Conservation (phyloP, 2,329 filamentous ascomycete genomes). For the Monilinia polystroma region DNA sequence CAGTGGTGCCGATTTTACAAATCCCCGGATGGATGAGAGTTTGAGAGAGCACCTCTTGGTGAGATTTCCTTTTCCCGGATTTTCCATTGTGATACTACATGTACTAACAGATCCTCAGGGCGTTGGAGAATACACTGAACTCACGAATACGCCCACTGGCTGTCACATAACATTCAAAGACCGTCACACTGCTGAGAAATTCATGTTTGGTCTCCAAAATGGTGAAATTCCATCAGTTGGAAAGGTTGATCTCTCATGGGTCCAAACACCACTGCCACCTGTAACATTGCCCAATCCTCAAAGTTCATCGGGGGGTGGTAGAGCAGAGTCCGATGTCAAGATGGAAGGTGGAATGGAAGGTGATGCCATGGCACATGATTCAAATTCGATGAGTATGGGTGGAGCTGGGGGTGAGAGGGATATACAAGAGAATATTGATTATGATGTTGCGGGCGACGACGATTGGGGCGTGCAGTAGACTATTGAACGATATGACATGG, state of each 20-base stretch:
- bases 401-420: conserved; percentile 26
- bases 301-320: conserved; percentile 9
- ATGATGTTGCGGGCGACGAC: conserved; percentile 46
- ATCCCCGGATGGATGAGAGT: conserved; percentile 62
- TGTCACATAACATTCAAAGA: conserved; percentile 65
- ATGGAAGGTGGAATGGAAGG: conserved; percentile 37
- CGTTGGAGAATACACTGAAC: conserved; percentile 60
- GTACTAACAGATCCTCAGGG: conserved; percentile 45
- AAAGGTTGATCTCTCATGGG: conserved; percentile 66
- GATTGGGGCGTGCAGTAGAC: conserved; percentile 35
- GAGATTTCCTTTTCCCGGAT: conserved; percentile 39
- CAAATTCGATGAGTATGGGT: conserved; percentile 25
- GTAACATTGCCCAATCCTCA: conserved; percentile 27
- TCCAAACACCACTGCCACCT: conserved; percentile 38
- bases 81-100: not conserved
- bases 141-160: conserved; percentile 49
- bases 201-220: conserved; percentile 58
- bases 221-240: conserved; percentile 62
- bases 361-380: conserved; percentile 36
- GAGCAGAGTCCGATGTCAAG: conserved; percentile 15
- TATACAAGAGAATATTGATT: conserved; percentile 40
- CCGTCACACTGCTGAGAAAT: conserved; percentile 69
- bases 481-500: not conserved
- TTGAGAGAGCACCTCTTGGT: conserved; percentile 71
- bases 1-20: conserved; percentile 62